A percentile compares a stretch with the other conserved stretches of the same genome.
phyloP scores from a whole-genome alignment of 306 rosid species.

The Canavalia gladiata region DNA sequence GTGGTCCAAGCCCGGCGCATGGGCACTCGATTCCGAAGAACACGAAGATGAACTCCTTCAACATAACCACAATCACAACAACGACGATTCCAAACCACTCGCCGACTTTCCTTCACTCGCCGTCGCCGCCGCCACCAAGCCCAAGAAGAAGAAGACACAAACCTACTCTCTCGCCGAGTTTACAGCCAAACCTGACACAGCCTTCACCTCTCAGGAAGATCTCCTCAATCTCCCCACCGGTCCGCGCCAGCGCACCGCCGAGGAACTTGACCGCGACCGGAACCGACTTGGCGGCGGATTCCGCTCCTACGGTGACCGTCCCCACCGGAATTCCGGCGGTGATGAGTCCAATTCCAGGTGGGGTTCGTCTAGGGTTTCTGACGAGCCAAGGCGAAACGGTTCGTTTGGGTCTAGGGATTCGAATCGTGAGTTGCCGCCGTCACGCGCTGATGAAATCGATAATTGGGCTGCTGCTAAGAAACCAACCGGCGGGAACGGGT shows the following conservation, averaged over 20 bases:
- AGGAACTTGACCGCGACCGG: slow-evolving; percentile 76
- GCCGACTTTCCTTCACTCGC: slow-evolving; percentile 90
- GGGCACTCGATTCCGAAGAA: slow-evolving; percentile 90
- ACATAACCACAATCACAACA: slow-evolving; percentile 42
- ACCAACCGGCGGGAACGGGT: slow-evolving; percentile 57
- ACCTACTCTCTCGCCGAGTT: slow-evolving; percentile 71
- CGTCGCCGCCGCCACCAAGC: slow-evolving; percentile 74
- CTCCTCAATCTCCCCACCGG: slow-evolving; percentile 77
- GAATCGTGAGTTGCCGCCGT: slow-evolving; percentile 68
- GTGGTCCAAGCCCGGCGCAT: slow-evolving; percentile 95
- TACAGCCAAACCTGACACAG: slow-evolving; percentile 47
- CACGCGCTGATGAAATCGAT: slow-evolving; percentile 88
- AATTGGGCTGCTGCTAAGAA: slow-evolving; percentile 88
- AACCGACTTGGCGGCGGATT: slow-evolving; percentile 74
- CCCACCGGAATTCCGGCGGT: slow-evolving; percentile 46
- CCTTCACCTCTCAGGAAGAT: slow-evolving; percentile 62
- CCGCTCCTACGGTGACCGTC: slow-evolving; percentile 57
- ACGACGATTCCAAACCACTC: slow-evolving; percentile 41
- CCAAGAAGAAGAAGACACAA: slow-evolving; percentile 91
- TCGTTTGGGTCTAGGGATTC: slow-evolving; percentile 61
- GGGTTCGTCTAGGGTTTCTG: slow-evolving; percentile 81
- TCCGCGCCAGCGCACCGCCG: slow-evolving; percentile 89
- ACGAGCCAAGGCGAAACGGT: slow-evolving; percentile 59
- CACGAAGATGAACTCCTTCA: slow-evolving; percentile 80
- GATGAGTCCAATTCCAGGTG: slow-evolving; percentile 76